phyloP scores from a whole-genome alignment of 768 basidiomycete genomes.

The Pholiota molesta region DNA sequence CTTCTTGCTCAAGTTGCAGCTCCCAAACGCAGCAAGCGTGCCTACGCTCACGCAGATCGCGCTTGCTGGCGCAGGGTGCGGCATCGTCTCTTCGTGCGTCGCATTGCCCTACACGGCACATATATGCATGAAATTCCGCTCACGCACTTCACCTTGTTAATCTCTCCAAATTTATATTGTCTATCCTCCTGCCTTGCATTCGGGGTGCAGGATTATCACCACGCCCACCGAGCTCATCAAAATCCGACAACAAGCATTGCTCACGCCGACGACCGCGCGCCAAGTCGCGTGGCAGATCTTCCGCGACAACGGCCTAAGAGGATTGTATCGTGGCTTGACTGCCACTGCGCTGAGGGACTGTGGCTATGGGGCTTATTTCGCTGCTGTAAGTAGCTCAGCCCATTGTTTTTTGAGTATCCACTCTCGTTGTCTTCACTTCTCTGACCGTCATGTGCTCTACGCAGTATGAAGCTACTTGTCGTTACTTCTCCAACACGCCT shows the following conservation, averaged over 20 bases:
- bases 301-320: conserved; percentile 56
- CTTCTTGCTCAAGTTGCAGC: conserved; percentile 72
- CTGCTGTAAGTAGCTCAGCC: conserved; percentile 49
- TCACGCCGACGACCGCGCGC: conserved; percentile 49
- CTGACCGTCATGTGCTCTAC: background rate
- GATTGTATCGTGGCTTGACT: conserved; percentile 76
- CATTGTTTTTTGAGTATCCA: background rate
- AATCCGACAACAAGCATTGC: conserved; percentile 73
- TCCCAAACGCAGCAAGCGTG: conserved; percentile 42
- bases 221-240: conserved; percentile 89
- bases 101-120: background rate
- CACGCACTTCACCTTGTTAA: background rate
- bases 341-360: conserved; percentile 77
- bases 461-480: conserved; percentile 10
- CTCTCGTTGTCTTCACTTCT: too few species aligned
- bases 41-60: conserved; percentile 75
- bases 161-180: background rate
- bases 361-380: conserved; percentile 88
- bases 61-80: conserved; percentile 80
- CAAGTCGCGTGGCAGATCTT: conserved; percentile 61
- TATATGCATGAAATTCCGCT: background rate
- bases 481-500: background rate
- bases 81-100: conserved; percentile 77
- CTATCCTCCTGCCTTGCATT: background rate
- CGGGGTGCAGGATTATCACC: conserved; percentile 59